Base-by-base conservation (phyloP, 306 rosid species). In the Oemleria cerasiformis region DNA sequence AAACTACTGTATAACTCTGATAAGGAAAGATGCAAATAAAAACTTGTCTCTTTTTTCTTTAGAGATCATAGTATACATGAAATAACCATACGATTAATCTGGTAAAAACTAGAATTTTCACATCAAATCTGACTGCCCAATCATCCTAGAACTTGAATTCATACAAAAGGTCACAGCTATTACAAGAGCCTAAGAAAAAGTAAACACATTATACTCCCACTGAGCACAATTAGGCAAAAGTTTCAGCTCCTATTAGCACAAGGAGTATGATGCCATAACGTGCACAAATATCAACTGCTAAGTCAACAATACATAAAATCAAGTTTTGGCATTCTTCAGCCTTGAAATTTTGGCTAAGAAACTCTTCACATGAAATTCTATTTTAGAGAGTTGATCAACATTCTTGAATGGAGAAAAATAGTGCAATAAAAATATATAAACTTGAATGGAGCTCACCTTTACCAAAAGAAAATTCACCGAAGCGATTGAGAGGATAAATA, bases 391-490 rank as follows among this genome's bases (percentile, higher is more conserved):
- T 0, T 43, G 39, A 44, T 15, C 49, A 21, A 9, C 15, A 36
- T 49, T 67, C 34, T 8, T 30, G 48, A 71, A 20, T 15, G 48
- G 62, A 47, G 23, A 15, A 7, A 62, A 8, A 20, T 21, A 59
- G 5, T 67, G 10, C 61, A 55, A 41, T 36, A 44, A 17, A 71
- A 43, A 6, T 17, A 38, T 38, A 42, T 55, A 65, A 54, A 43
- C 49, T 53, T 71, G 69, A 72, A 39, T 30, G 40, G 42, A 71
- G 75, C 91, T 13, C 72, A 93, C 98, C 98, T 94, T 90, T 48
- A 90, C 97, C 14, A 93, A 80, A 81, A 90, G 82, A 83, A 78
- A 93, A 77, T 90, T 88, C 74, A 84, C 38, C 21, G 89, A 87
- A 47, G 96, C 94, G 75, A 93, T 85, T 73, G 89, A 66, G 64